Evolutionary conservation across 2,329 filamentous ascomycete genomes (phyloP), one percentile per base, ranked within the genome.

Genomic region (Sporothrix brasiliensis): DNA sequence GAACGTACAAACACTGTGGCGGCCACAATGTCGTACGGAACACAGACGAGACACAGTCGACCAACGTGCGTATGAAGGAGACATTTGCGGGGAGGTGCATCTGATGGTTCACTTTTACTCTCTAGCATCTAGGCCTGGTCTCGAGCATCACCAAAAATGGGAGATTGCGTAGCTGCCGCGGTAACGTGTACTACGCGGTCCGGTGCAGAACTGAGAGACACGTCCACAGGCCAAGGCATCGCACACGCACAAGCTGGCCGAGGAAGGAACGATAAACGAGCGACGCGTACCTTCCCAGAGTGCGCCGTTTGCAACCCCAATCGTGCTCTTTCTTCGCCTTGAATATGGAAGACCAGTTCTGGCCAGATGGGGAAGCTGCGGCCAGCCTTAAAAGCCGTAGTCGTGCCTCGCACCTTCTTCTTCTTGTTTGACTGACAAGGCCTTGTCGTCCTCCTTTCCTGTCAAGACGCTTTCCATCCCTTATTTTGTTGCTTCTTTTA

Each of bases 231-330:
- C 24, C 44, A 34, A 39, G 21, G 47, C 27, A 66, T 34, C 3
- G 44, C 27, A 21, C 61, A 65, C 47, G 16, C 7, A 52, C 47
- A 66, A n/a, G 61, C 47, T 14, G 47, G 27, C 47, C 63, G 47
- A 66, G 63, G 47, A 66, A 66, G 63, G 63, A 39, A 66, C 63
- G 63, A 63, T 61, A 21, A 19, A 34, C 47, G 63, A 53, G 47
- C 5, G 47, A 66, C 63, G 63, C 47, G 63, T 52, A 21, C 63
- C 63, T 53, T 52, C 63, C 63, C 1, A n/a, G 14, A 10, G 53
- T 19, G 63, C 44, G 11, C 44, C 11, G 14, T 47, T 65, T 49
- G 41, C 39, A 7, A 10, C 30, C 21, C 30, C 21, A 0, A 19
- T 27, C 21, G 21, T 13, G 58, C 41, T 47, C 47, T 34, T 65